A percentile compares a stretch with the other conserved stretches of the same genome.
These are phyloP conservation scores for Naegleria gruberi DNA, from an alignment of 208 protist species.

Conservation along the genomic window DNA sequence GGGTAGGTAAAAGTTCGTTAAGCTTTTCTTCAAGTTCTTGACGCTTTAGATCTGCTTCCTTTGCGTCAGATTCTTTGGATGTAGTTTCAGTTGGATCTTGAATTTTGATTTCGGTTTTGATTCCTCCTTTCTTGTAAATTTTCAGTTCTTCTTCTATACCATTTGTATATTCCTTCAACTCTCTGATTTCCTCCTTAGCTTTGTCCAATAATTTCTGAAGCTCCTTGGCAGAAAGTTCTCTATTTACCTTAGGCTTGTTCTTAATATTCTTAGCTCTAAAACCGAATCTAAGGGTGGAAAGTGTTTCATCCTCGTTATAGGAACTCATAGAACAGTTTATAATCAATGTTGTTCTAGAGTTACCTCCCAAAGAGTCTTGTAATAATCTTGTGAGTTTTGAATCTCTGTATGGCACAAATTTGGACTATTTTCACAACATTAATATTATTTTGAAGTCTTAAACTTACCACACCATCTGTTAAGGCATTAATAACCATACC, in stretches of 20 bases:
- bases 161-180: slow-evolving; percentile 44
- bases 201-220: slow-evolving; percentile 41
- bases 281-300: slow-evolving; percentile 66
- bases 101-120: background rate
- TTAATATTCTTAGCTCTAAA: slow-evolving; percentile 47
- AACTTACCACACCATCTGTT: slow-evolving; percentile 41
- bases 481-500: slow-evolving; percentile 69
- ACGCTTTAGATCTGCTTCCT: background rate
- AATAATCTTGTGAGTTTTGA: background rate
- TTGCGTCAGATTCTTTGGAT: background rate
- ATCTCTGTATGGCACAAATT: slow-evolving; percentile 10
- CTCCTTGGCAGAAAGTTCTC: slow-evolving; percentile 43
- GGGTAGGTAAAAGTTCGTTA: background rate
- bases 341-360: slow-evolving; percentile 72
- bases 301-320: slow-evolving; percentile 66
- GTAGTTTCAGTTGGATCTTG: background rate
- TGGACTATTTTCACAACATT: background rate
- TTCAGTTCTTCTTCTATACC: slow-evolving; percentile 20
- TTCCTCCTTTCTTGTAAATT: background rate
- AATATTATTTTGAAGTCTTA: background rate
- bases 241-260: slow-evolving; percentile 50
- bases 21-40: background rate
- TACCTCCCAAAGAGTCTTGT: slow-evolving; percentile 54
- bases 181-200: slow-evolving; percentile 44
- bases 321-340: slow-evolving; percentile 59